A percentile compares a stretch with the other conserved stretches of the same genome.
phyloP scores from a whole-genome alignment of 352 stramenopile species.

The Aphanomyces astaci region DNA sequence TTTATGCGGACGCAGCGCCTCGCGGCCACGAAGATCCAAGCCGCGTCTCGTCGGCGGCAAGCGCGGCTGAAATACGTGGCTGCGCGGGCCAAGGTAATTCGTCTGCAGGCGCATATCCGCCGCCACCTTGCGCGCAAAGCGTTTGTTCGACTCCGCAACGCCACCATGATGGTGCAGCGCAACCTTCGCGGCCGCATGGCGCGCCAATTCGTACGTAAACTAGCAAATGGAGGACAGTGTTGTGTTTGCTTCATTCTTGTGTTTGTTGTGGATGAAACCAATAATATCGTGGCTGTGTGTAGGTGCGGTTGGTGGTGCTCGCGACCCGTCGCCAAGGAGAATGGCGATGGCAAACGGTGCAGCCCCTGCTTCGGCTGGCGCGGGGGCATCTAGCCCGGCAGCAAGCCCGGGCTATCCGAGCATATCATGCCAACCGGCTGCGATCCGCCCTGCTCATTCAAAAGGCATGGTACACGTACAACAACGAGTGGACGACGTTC shows the following conservation, averaged over 20 bases:
- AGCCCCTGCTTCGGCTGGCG: constrained; percentile 45
- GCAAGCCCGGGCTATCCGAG: constrained; percentile 27
- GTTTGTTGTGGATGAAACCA: too few relatives aligned
- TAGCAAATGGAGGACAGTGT: too few relatives aligned
- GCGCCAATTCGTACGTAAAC: constrained; percentile 36
- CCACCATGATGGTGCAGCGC: constrained; percentile 46
- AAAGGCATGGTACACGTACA: constrained; percentile 68
- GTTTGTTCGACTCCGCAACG: constrained; percentile 39
- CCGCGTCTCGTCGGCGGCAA: constrained; percentile 43
- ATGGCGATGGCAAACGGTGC: constrained; percentile 31
- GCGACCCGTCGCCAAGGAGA: constrained; percentile 45
- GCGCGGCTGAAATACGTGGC: constrained; percentile 30
- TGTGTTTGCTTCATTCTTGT: too few relatives aligned
- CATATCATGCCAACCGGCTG: constrained; percentile 37
- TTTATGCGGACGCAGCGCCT: constrained; percentile 45
- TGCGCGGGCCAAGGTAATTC: constrained; percentile 36
- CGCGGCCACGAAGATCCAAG: constrained; percentile 54
- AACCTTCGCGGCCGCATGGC: constrained; percentile 45
- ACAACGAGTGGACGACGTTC: constrained; percentile 81
- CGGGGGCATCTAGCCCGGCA: constrained; percentile 48
- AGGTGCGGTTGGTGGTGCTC: constrained; percentile 42
- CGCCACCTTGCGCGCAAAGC: constrained; percentile 38
- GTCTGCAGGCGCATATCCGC: constrained; percentile 45
- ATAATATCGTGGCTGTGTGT: not conserved
- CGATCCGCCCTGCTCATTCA: constrained; percentile 61